Conservation (phyloP, 257 asterid species). For the Phtheirospermum japonicum region DNA sequence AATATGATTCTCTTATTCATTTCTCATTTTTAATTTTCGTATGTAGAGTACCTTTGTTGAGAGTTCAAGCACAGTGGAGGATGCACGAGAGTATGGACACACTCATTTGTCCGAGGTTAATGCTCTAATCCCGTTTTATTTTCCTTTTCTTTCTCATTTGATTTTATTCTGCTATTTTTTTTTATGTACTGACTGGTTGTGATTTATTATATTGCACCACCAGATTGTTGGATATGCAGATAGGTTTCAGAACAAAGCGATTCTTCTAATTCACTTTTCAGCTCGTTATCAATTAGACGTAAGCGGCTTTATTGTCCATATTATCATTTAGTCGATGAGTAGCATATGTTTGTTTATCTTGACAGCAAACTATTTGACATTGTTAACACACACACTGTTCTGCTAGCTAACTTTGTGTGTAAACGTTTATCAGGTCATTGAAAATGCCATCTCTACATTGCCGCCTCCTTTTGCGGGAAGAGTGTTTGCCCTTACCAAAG, state of each 20-base stretch:
- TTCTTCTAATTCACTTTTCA: conserved; percentile 92
- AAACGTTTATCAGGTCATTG: conserved; percentile 54
- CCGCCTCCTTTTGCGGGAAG: conserved; percentile 82
- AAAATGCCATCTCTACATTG: conserved; percentile 66
- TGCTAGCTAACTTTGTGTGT: neutral
- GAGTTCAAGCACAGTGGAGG: conserved; percentile 46
- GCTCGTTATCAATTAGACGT: conserved; percentile 91
- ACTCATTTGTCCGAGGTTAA: conserved; percentile 89
- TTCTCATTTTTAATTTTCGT: too few species aligned
- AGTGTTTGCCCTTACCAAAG: conserved; percentile 73
- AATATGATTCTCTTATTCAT: neutral
- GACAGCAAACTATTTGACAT: neutral
- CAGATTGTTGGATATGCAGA: conserved; percentile 71
- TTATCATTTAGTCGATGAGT: too few species aligned
- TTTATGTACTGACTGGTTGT: conserved; percentile 16
- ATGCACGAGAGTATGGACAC: conserved; percentile 89
- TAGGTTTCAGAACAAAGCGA: conserved; percentile 79
- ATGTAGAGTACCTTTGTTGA: conserved; percentile 84
- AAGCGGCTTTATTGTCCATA: conserved; percentile 41
- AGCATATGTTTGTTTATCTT: too few species aligned
- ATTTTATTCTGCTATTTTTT: conserved; percentile 1
- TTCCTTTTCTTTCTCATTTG: neutral
- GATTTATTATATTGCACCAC: conserved; percentile 21
- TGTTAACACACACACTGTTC: neutral
- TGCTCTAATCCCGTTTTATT: conserved; percentile 4